Conservation (phyloP, 495 filamentous ascomycete species). For the Terfezia boudieri region DNA sequence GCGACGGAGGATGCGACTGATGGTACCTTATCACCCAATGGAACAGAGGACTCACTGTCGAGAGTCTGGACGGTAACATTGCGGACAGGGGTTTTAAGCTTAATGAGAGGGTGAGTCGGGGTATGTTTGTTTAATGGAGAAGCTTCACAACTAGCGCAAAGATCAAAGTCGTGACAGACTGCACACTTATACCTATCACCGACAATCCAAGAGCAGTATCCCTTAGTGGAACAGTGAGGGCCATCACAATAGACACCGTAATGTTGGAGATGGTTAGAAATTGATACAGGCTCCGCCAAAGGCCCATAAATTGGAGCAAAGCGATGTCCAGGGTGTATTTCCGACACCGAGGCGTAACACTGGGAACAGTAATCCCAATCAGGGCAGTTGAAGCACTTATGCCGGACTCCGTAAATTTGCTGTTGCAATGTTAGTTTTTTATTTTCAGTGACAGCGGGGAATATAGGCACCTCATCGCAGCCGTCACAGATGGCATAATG, state of each 20-base stretch:
- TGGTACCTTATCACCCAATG: not conserved
- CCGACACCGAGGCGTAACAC: conserved; percentile 41
- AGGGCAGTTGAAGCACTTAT: conserved; percentile 94
- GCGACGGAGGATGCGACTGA: conserved; percentile 10
- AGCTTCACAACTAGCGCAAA: conserved; percentile 87
- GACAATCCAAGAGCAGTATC: conserved; percentile 41
- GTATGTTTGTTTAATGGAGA: conserved; percentile 69
- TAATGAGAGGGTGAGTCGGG: conserved; percentile 82
- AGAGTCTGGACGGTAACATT: conserved; percentile 73
- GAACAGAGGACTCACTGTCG: conserved; percentile 31
- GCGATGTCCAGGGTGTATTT: conserved; percentile 62
- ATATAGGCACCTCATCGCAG: conserved; percentile 48
- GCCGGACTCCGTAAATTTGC: conserved; percentile 68
- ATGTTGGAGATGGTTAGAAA: conserved; percentile 33
- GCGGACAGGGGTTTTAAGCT: conserved; percentile 85
- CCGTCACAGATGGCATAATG: conserved; percentile 90
- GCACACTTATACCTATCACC: conserved; percentile 93
- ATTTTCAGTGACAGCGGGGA: not conserved
- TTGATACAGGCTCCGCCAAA: conserved; percentile 31
- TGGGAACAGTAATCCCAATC: conserved; percentile 92
- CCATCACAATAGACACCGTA: conserved; percentile 87
- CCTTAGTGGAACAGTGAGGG: conserved; percentile 48
- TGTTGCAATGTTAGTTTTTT: conserved; percentile 20
- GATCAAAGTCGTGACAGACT: conserved; percentile 87
- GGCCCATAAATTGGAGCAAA: conserved; percentile 77